Evolutionary conservation across 805 yeast species (phyloP), one percentile per base, ranked within the genome.

Genomic region (Barnettozyma californica): DNA sequence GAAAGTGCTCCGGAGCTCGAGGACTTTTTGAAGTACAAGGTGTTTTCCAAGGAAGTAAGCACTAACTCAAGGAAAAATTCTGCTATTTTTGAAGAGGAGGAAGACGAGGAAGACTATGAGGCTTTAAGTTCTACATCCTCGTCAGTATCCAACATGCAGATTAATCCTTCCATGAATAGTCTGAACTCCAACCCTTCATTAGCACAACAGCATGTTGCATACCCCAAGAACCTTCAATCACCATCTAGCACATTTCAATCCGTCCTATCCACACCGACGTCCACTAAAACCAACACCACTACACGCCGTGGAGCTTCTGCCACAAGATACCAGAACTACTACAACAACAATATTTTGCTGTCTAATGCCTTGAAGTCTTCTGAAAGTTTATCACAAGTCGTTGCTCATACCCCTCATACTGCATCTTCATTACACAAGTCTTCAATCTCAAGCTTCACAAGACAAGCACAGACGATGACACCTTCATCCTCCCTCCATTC

Each of bases 1-100:
- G 83, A 78, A 59, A 74, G 80, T 37, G 83, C 83, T 0, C 82
- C 83, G 7, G 80, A 78, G 29, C 66, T 74, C 44, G 68, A 72
- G 34, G 68, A 68, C 46, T 62, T 66, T 48, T 44, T 54, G 38
- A 54, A 56, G 48, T 50, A 54, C 44, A 55, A 54, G 43, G 43
- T 53, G 9, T 50, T 48, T 36, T 26, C 51, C 4, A 41, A 43
- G 25, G 46, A 43, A 9, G 41, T 54, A 3, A 37, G 18, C 14
- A 49, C 49, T 25, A 52, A 49, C 34, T 49, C 61, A 5, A 50
- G 60, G 49, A 54, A 54, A 26, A 61, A 61, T 33, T 56, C 61
- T 23, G 66, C 67, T 13, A 61, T 65, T 33, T 64, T 54, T 43
- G 68, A 66, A 48, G 69, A 65, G 44, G 69, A 63, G 20, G 66